Evolutionary conservation across 345 rosid genomes (phyloP), one percentile per base, ranked within the genome.

Genomic region (Microcos paniculata): DNA sequence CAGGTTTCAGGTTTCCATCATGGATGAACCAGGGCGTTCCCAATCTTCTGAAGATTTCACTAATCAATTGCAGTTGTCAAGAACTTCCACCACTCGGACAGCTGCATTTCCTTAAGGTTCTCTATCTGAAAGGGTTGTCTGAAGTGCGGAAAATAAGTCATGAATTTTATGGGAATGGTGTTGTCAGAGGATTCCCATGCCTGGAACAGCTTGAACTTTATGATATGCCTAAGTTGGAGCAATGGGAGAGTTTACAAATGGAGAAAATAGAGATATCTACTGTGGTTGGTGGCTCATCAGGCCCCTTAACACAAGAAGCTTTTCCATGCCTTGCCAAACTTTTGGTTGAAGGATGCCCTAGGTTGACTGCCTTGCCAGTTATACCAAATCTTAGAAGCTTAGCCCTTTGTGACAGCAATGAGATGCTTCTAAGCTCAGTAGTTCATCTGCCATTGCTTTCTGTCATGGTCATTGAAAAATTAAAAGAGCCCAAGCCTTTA

Each of bases 81-180:
- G 18, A 33, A 45, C 79, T 75, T 75, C 82, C 82, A 30, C 79
- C 79, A 30, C 76, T 79, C 1, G 82, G 82, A 45, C 79, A 63
- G 33, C 67, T 79, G 8, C 79, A 56, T 35, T 70, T 46, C 71
- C 82, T 79, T 42, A 71, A 64, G 52, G 55, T 75, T 49, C 79
- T 79, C 28, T 55, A 62, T 46, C 24, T 79, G 21, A 79, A 63
- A 75, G 72, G 52, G 31, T 53, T 79, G 72, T 14, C 49, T 21
- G 68, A 62, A 40, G 67, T 79, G 52, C 24, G 42, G 26, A 26
- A 21, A 48, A 70, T 75, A 31, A 76, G 71, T 40, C 12, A 28
- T 43, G 66, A 55, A 21, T 79, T 79, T 70, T 79, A 70, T 55
- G 82, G 82, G 53, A 19, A 56, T 18, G 68, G 58, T 28, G 23